Evolutionary conservation across 73 alveolate species (phyloP).

Genomic region (Paramecium pentaurelia): DNA sequence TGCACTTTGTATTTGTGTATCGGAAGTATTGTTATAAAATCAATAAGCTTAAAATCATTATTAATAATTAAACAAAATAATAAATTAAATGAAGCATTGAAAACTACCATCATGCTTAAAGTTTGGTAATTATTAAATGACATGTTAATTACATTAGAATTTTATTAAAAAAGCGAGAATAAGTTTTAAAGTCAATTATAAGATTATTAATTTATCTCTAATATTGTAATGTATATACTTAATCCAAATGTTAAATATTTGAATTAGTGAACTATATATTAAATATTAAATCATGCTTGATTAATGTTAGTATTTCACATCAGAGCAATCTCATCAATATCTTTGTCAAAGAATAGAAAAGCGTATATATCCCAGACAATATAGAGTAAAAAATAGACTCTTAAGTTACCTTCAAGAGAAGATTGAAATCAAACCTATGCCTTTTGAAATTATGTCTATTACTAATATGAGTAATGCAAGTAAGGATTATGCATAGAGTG

Average conservation of each 20-base stretch:
- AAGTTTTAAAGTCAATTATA: neutral
- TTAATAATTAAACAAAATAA: neutral
- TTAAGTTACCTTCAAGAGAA: neutral
- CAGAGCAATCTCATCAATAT: neutral
- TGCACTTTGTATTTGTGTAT: neutral
- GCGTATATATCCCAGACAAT: neutral
- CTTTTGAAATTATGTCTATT: neutral
- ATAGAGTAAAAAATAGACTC: neutral
- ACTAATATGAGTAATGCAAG: neutral
- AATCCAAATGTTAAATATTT: neutral
- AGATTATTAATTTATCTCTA: neutral
- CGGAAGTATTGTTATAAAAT: neutral
- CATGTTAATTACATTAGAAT: neutral
- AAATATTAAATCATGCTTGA: neutral
- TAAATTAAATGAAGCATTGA: neutral
- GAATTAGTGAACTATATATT: neutral
- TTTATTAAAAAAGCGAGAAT: neutral
- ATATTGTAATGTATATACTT: neutral
- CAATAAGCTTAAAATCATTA: neutral
- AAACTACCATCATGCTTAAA: neutral
- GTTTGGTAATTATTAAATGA: neutral
- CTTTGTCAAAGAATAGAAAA: neutral
- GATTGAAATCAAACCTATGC: slow-evolving; percentile 6
- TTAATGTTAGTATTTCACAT: slow-evolving; percentile 14
- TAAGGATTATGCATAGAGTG: neutral